A percentile compares a stretch with the other conserved stretches of the same genome.
Evolutionary conservation across 192 early-diverging fungal genomes (phyloP).

Genomic region (Diversispora eburnea): DNA sequence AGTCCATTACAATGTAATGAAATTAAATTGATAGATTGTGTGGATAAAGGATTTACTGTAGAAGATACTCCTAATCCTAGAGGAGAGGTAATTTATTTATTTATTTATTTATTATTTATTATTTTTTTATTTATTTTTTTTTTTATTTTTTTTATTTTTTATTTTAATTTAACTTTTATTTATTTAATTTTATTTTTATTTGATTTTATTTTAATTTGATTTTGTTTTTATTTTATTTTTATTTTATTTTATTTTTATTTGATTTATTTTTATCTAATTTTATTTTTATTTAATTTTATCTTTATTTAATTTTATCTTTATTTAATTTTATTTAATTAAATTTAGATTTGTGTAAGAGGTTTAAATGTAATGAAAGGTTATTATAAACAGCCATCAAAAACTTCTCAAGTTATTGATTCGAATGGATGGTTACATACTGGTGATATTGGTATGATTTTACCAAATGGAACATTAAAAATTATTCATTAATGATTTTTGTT

Average conservation of each 20-base stretch:
- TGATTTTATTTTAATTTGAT: no score
- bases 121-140: background rate
- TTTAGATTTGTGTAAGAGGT: constrained; percentile 72
- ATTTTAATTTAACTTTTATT: no score
- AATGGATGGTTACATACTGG: constrained; percentile 90
- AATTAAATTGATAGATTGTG: constrained; percentile 76
- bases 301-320: background rate
- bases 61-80: constrained; percentile 71
- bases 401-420: constrained; percentile 62
- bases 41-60: constrained; percentile 68
- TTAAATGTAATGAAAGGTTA: constrained; percentile 77
- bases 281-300: background rate
- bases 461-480: constrained; percentile 67
- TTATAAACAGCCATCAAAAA: constrained; percentile 69
- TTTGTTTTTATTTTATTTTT: no score
- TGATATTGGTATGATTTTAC: constrained; percentile 63
- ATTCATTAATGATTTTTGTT: constrained; percentile 37
- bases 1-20: constrained; percentile 66
- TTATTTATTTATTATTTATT: background rate
- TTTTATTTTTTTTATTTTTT: background rate
- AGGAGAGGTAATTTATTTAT: constrained; percentile 56
- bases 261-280: background rate
- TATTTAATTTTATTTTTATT: background rate
- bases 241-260: background rate
- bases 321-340: background rate